A percentile compares a stretch with the other conserved stretches of the same genome.
Evolutionary conservation across 495 filamentous ascomycete genomes (phyloP).

Genomic region (Penicillium canescens): DNA sequence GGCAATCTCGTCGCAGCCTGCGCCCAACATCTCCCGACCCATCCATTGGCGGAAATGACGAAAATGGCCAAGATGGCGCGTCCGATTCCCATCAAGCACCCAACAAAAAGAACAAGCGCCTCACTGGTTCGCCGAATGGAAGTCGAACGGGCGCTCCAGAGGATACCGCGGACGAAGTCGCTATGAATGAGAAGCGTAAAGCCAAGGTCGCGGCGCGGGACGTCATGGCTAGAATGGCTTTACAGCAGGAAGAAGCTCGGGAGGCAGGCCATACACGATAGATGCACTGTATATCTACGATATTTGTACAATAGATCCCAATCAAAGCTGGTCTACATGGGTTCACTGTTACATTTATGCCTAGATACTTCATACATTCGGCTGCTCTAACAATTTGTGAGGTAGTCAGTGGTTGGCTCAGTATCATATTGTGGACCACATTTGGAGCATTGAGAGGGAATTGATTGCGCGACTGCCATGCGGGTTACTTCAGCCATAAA

Average conservation of each 20-base stretch:
- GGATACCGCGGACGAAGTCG: conserved; percentile 1
- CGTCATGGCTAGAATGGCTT: conserved; percentile 36
- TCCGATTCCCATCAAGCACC: background rate
- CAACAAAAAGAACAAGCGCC: conserved; percentile 10
- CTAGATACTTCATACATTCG: no score
- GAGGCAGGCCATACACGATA: conserved; percentile 32
- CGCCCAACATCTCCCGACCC: conserved; percentile 12
- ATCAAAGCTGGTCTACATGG: no score
- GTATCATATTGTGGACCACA: no score
- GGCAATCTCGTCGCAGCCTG: conserved; percentile 16
- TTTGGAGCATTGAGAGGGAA: no score
- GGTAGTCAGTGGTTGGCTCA: no score
- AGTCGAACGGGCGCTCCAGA: background rate
- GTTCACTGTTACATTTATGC: no score
- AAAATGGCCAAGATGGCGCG: background rate
- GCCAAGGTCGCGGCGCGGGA: conserved; percentile 40
- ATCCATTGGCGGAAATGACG: background rate
- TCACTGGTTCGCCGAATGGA: conserved; percentile 3
- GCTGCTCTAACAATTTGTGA: no score
- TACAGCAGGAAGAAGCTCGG: conserved; percentile 50
- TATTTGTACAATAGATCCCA: conserved; percentile 1
- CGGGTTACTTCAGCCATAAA: no score
- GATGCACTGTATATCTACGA: background rate
- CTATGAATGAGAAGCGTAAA: conserved; percentile 33
- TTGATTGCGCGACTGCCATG: no score